A percentile compares a stretch with the other conserved stretches of the same genome.
phyloP scores from a whole-genome alignment of 306 rosid genomes.

The Potentilla sterilis region DNA sequence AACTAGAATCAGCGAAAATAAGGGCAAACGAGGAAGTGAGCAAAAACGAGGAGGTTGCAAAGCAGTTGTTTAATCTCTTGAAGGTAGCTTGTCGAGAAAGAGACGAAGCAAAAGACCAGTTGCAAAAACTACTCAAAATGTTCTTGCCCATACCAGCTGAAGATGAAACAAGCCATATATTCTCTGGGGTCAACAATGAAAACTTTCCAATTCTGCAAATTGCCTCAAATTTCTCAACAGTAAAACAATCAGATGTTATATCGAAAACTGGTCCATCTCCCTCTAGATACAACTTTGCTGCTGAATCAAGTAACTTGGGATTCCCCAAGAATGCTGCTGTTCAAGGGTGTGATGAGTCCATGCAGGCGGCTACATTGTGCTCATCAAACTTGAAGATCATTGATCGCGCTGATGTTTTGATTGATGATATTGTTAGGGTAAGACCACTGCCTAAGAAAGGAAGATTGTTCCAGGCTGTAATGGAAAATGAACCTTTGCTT shows the following conservation, averaged over 20 bases:
- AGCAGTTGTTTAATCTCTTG: slow-evolving; percentile 32
- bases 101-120: slow-evolving; percentile 60
- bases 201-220: background rate
- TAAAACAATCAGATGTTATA: background rate
- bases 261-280: background rate
- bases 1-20: slow-evolving; percentile 38
- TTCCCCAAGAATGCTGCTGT: background rate
- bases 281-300: background rate
- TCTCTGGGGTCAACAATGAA: background rate
- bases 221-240: background rate
- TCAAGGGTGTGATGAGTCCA: slow-evolving; percentile 2
- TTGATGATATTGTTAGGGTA: slow-evolving; percentile 27
- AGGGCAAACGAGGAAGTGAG: slow-evolving; percentile 32
- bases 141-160: slow-evolving; percentile 16
- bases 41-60: slow-evolving; percentile 42
- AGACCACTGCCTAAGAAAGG: slow-evolving; percentile 51
- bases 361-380: background rate
- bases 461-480: slow-evolving; percentile 38
- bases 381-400: background rate
- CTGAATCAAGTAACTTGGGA: background rate
- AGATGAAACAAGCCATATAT: background rate
- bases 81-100: slow-evolving; percentile 53
- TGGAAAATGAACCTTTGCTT: slow-evolving; percentile 51
- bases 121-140: slow-evolving; percentile 37
- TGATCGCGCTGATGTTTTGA: slow-evolving; percentile 21